Evolutionary conservation across 306 rosid genomes (phyloP).

Genomic region (Vigna trinervia): DNA sequence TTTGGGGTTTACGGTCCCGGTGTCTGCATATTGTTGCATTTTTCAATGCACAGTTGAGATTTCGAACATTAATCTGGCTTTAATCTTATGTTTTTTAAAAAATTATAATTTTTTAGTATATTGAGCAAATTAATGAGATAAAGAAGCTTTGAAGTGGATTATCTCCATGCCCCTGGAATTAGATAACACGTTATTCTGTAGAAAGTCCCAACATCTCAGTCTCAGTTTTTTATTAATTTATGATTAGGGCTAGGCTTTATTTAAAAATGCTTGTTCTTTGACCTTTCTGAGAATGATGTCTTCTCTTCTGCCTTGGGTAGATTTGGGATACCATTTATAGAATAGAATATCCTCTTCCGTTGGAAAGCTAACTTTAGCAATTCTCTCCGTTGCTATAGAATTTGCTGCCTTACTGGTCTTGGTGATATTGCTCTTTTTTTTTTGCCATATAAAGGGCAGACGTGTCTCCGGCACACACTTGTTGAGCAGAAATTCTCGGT

Average conservation of each 20-base stretch:
- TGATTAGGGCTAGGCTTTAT: slow-evolving; percentile 29
- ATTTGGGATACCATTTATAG: background rate
- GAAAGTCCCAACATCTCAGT: background rate
- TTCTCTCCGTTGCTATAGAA: background rate
- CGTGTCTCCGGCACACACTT: background rate
- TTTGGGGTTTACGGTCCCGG: background rate
- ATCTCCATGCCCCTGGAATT: background rate
- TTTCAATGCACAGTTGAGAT: background rate
- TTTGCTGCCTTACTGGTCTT: background rate
- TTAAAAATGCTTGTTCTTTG: background rate
- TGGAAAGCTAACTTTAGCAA: background rate
- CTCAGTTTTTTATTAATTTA: background rate
- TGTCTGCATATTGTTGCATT: slow-evolving; percentile 3
- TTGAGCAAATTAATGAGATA: slow-evolving; percentile 24
- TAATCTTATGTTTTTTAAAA: background rate
- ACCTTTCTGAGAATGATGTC: background rate
- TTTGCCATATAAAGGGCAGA: background rate
- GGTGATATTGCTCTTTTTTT: background rate
- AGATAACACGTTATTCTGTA: background rate
- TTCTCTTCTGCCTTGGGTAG: background rate
- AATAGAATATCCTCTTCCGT: background rate
- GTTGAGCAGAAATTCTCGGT: background rate
- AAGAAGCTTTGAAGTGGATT: slow-evolving; percentile 23
- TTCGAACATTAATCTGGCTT: background rate
- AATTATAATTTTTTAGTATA: background rate